Percentiles rank a stretch among this genome's conserved stretches.
Evolutionary conservation across 2,329 filamentous ascomycete genomes (phyloP).

Genomic region (Fusarium bactridioides): DNA sequence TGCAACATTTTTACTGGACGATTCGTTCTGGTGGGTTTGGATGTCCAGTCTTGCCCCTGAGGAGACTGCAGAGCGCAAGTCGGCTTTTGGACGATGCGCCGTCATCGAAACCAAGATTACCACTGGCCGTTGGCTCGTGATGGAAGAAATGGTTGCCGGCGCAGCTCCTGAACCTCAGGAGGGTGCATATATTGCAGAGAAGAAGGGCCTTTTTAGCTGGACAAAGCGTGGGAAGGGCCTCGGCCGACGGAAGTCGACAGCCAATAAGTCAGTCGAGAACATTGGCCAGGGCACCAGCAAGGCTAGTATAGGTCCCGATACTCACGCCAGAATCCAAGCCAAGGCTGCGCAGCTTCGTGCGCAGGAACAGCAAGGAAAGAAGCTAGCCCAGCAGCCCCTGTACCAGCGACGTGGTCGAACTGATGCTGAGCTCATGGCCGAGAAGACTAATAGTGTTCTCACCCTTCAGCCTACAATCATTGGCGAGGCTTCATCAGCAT

Average conservation of each 20-base stretch:
- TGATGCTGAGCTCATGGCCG: constrained; percentile 64
- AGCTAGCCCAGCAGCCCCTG: constrained; percentile 50
- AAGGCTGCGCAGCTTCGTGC: constrained; percentile 85
- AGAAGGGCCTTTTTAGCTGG: constrained; percentile 93
- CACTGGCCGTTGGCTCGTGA: constrained; percentile 86
- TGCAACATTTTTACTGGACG: constrained; percentile 83
- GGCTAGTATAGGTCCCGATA: constrained; percentile 85
- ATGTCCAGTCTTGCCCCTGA: constrained; percentile 95
- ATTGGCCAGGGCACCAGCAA: constrained; percentile 69
- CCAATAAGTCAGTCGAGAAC: constrained; percentile 65
- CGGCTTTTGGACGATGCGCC: constrained; percentile 92
- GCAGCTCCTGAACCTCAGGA: constrained; percentile 84
- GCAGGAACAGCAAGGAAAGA: constrained; percentile 68
- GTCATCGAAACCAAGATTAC: constrained; percentile 87
- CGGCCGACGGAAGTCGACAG: constrained; percentile 74
- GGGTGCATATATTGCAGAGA: constrained; percentile 91
- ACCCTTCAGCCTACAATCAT: constrained; percentile 86
- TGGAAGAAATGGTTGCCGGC: constrained; percentile 96
- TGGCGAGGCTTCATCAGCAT: constrained; percentile 86
- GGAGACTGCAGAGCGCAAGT: constrained; percentile 84
- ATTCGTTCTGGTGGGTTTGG: constrained; percentile 99
- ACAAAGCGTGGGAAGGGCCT: constrained; percentile 72
- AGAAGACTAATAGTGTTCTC: constrained; percentile 88
- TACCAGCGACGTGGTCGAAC: constrained; percentile 61
- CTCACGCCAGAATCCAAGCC: constrained; percentile 91